phyloP scores from a whole-genome alignment of 2,329 filamentous ascomycete genomes.

The Fusarium fracticaudum region DNA sequence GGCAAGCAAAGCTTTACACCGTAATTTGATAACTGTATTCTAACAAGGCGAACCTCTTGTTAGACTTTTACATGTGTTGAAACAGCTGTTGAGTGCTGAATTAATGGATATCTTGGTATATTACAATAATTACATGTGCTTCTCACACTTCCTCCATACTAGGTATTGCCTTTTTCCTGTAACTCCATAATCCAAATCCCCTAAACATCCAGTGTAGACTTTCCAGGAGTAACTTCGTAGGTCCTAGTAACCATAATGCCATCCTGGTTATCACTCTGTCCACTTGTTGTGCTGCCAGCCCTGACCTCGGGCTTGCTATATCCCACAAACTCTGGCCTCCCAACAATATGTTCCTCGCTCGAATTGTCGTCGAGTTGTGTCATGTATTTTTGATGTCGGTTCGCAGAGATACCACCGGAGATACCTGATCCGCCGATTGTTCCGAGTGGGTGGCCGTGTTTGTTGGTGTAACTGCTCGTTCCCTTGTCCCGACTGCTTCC shows the following conservation, averaged over 20 bases:
- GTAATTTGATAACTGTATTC: background rate
- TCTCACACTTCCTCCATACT: background rate
- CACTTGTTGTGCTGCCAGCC: constrained; percentile 37
- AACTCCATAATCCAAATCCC: constrained; percentile 1
- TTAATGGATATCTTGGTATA: background rate
- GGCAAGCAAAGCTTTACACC: background rate
- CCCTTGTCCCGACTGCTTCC: constrained; percentile 43
- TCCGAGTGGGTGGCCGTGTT: constrained; percentile 37
- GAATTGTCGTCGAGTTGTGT: constrained; percentile 43
- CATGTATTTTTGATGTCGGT: constrained; percentile 34
- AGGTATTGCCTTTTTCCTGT: background rate
- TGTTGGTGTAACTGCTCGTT: constrained; percentile 39
- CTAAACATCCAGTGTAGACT: constrained; percentile 40
- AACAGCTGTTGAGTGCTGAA: background rate
- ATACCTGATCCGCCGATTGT: constrained; percentile 40
- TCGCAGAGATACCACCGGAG: constrained; percentile 6
- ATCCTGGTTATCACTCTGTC: constrained; percentile 20
- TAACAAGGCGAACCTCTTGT: background rate
- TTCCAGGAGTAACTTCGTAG: constrained; percentile 37
- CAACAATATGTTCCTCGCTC: constrained; percentile 47
- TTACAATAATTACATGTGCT: background rate
- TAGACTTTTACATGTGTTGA: background rate
- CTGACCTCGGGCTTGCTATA: constrained; percentile 35
- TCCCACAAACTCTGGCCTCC: constrained; percentile 26
- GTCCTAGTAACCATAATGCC: constrained; percentile 42